phyloP scores from a whole-genome alignment of 2,329 filamentous ascomycete genomes.

The Pseudocercospora pini-densiflorae region DNA sequence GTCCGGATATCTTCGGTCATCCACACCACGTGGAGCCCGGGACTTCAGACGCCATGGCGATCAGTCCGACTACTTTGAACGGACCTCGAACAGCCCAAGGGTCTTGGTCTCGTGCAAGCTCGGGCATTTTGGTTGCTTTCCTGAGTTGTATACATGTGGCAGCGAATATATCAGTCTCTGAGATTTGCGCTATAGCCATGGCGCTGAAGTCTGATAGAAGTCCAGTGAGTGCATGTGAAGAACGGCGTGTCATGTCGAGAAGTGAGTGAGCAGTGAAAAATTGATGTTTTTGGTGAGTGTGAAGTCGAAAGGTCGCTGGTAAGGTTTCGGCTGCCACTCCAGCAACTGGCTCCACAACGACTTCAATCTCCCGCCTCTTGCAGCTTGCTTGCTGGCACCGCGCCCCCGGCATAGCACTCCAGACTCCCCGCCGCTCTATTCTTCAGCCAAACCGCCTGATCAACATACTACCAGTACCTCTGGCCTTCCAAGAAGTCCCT shows the following conservation, averaged over 20 bases:
- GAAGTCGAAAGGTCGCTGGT: neutral
- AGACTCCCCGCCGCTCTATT: neutral
- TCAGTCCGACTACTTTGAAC: neutral
- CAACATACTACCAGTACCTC: neutral
- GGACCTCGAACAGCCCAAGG: neutral
- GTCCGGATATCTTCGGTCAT: neutral
- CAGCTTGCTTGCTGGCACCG: neutral
- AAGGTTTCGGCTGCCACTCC: neutral
- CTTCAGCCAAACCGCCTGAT: neutral
- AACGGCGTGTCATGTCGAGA: neutral
- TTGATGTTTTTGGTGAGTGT: neutral
- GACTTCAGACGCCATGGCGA: neutral
- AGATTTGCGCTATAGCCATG: neutral
- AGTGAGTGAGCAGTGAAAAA: neutral
- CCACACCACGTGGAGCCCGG: neutral
- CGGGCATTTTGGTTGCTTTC: neutral
- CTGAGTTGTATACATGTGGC: neutral
- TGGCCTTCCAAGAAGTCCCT: neutral
- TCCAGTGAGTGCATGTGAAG: neutral
- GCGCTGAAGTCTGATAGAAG: neutral
- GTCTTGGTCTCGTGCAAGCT: neutral
- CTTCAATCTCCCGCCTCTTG: conserved; percentile 1
- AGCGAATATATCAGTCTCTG: neutral
- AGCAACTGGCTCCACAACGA: conserved; percentile 3
- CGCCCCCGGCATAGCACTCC: neutral